Conservation (phyloP, 2,329 filamentous ascomycete genomes). For the Fusarium chaquense region DNA sequence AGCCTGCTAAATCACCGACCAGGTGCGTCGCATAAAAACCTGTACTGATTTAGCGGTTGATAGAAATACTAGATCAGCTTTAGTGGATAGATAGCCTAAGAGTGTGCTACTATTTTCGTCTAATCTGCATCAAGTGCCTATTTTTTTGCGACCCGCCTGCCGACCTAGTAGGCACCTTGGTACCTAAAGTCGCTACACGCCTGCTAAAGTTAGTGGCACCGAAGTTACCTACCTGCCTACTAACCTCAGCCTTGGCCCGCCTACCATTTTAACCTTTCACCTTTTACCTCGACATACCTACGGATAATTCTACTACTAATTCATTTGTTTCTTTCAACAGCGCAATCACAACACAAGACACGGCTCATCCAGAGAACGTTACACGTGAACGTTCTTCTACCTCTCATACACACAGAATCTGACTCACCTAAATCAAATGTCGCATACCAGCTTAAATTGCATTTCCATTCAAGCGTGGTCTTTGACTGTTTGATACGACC, state of each 20-base stretch:
- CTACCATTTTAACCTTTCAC: slow-evolving; percentile 15
- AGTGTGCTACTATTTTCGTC: no score
- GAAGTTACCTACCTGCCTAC: not conserved
- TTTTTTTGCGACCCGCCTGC: no score
- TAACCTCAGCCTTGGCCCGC: not conserved
- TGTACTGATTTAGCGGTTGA: no score
- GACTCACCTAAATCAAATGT: slow-evolving; percentile 42
- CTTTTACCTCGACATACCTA: slow-evolving; percentile 13
- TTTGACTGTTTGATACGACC: slow-evolving; percentile 36
- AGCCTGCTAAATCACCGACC: not conserved
- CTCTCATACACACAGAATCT: not conserved
- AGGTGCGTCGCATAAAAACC: no score
- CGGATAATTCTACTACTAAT: not conserved
- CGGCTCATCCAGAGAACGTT: not conserved
- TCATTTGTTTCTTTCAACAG: slow-evolving; percentile 4
- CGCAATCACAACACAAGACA: not conserved
- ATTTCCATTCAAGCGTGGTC: slow-evolving; percentile 24
- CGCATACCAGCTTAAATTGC: slow-evolving; percentile 37
- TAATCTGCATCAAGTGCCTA: no score
- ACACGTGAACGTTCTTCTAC: slow-evolving; percentile 4
- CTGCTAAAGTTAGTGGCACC: not conserved
- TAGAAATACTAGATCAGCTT: no score
- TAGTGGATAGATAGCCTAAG: no score
- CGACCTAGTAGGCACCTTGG: not conserved
- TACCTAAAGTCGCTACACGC: not conserved